Conservation (phyloP, 768 basidiomycete species). For the Russula sp. region DNA sequence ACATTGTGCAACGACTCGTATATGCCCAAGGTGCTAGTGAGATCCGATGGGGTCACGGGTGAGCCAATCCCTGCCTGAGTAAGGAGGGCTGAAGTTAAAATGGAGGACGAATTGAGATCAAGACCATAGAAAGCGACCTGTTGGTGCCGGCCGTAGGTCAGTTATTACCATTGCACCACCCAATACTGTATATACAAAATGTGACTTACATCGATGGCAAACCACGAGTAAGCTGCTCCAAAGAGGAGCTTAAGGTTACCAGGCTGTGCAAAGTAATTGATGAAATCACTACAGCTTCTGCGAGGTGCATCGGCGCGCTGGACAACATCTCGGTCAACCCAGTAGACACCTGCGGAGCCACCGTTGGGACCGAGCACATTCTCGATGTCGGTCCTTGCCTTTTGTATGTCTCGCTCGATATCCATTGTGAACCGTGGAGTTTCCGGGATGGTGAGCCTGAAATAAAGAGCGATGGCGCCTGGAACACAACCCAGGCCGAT, state of each 20-base stretch:
- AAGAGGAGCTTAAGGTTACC: conserved; percentile 74
- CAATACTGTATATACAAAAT: not conserved
- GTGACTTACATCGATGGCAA: conserved; percentile 73
- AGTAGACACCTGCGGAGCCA: conserved; percentile 37
- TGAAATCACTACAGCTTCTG: conserved; percentile 66
- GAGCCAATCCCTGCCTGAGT: conserved; percentile 57
- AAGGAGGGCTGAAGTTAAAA: conserved; percentile 52
- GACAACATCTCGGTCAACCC: conserved; percentile 53
- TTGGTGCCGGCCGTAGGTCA: not conserved
- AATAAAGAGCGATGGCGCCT: conserved; percentile 77
- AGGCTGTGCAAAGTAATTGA: conserved; percentile 63
- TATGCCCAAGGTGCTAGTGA: conserved; percentile 18
- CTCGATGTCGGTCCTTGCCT: conserved; percentile 69
- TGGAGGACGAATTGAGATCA: conserved; percentile 75
- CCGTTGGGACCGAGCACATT: conserved; percentile 49
- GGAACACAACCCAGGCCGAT: conserved; percentile 88
- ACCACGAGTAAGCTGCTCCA: conserved; percentile 82
- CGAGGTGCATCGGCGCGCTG: conserved; percentile 65
- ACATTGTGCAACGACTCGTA: conserved; percentile 61
- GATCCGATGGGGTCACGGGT: conserved; percentile 26
- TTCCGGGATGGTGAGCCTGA: conserved; percentile 89
- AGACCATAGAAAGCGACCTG: conserved; percentile 88
- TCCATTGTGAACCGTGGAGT: conserved; percentile 92
- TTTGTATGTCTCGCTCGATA: conserved; percentile 76
- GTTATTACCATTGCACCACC: not conserved